A percentile compares a stretch with the other conserved stretches of the same genome.
phyloP scores from a whole-genome alignment of 805 yeast genomes.

The Wickerhamiella vanderwaltii region DNA sequence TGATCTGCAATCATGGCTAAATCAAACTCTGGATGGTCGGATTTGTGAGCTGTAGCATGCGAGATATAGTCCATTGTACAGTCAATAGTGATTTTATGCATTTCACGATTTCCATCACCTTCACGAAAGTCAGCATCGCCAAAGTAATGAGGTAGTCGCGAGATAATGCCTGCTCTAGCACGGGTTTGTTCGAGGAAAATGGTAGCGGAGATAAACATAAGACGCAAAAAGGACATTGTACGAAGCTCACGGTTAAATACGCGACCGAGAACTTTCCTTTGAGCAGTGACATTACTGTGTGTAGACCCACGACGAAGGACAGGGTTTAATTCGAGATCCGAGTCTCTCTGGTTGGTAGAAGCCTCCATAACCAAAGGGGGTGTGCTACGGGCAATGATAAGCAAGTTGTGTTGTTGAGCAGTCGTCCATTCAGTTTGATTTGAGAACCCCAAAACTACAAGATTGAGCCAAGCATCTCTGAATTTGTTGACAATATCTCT shows the following conservation, averaged over 20 bases:
- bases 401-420: slow-evolving; percentile 38
- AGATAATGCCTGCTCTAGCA: slow-evolving; percentile 68
- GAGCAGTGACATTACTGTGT: slow-evolving; percentile 63
- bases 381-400: slow-evolving; percentile 68
- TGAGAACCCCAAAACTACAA: slow-evolving; percentile 84
- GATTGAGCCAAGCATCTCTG: slow-evolving; percentile 87
- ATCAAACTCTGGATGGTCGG: slow-evolving; percentile 44
- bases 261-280: slow-evolving; percentile 45
- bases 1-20: slow-evolving; percentile 53
- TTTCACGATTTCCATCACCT: slow-evolving; percentile 53
- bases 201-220: slow-evolving; percentile 80
- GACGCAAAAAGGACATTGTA: slow-evolving; percentile 37
- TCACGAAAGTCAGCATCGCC: slow-evolving; percentile 72
- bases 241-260: slow-evolving; percentile 6
- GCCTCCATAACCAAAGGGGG: slow-evolving; percentile 79
- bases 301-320: slow-evolving; percentile 84
- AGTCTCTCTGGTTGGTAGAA: slow-evolving; percentile 74
- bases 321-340: slow-evolving; percentile 83
- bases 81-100: slow-evolving; percentile 51
- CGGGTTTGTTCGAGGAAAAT: slow-evolving; percentile 68
- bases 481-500: slow-evolving; percentile 46
- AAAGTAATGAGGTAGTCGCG: slow-evolving; percentile 62
- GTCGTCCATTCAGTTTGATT: slow-evolving; percentile 35
- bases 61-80: slow-evolving; percentile 46
- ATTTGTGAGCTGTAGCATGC: slow-evolving; percentile 34